These are phyloP conservation scores for Reticulascus tulasneorum DNA, from an alignment of 2,329 filamentous ascomycete genomes.

Conservation along the genomic window DNA sequence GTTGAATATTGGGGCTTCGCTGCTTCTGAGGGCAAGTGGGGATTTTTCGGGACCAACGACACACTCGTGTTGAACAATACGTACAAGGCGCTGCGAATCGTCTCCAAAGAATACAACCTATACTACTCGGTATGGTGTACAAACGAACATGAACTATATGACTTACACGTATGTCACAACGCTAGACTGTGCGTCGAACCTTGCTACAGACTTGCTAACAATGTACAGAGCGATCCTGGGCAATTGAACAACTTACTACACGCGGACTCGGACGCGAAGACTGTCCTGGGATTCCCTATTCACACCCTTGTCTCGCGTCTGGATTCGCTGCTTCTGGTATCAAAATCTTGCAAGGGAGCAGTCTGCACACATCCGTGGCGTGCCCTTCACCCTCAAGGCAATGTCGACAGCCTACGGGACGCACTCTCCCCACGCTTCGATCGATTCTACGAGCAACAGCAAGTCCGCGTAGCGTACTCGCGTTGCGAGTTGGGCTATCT, in stretches of 20 bases:
- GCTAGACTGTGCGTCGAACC: background rate
- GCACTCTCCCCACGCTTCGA: constrained; percentile 44
- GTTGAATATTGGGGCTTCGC: constrained; percentile 48
- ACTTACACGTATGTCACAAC: constrained; percentile 39
- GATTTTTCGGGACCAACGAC: constrained; percentile 14
- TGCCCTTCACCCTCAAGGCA: constrained; percentile 47
- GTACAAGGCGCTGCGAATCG: constrained; percentile 48
- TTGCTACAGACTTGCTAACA: background rate
- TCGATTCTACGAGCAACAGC: constrained; percentile 44
- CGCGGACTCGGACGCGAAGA: background rate
- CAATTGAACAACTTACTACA: constrained; percentile 30
- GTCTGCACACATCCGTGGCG: constrained; percentile 51
- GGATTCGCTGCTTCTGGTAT: constrained; percentile 52
- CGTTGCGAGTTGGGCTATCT: constrained; percentile 54
- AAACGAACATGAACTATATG: constrained; percentile 42
- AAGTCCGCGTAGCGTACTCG: constrained; percentile 41
- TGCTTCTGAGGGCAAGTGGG: constrained; percentile 20
- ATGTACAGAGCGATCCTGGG: constrained; percentile 39
- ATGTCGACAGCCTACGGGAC: constrained; percentile 44
- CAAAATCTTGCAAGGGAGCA: constrained; percentile 52
- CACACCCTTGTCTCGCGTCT: constrained; percentile 42
- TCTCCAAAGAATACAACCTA: constrained; percentile 42
- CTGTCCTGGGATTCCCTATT: constrained; percentile 26
- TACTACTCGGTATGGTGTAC: constrained; percentile 55
- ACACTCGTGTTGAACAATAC: constrained; percentile 36